Evolutionary conservation across 345 rosid species (phyloP).

Genomic region (Orychophragmus violaceus): DNA sequence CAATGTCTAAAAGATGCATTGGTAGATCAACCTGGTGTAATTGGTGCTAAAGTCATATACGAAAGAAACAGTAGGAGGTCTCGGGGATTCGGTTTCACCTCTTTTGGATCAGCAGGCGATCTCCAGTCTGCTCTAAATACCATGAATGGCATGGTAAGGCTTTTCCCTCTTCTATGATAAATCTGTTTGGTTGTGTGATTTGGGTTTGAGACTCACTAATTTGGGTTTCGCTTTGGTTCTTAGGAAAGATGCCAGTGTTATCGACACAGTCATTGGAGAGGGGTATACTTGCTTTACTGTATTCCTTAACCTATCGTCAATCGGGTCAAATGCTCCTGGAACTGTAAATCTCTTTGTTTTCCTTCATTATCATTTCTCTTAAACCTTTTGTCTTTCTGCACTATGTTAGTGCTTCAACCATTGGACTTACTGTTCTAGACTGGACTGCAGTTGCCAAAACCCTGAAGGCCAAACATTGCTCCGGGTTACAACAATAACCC

Average conservation of each 20-base stretch:
- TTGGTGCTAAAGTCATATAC: no score
- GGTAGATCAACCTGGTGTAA: no score
- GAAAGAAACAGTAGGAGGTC: no score
- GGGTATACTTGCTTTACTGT: conserved; percentile 94
- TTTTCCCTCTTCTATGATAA: no score
- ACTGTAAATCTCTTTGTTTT: conserved; percentile 30
- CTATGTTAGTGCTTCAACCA: neutral
- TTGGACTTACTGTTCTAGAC: conserved; percentile 20
- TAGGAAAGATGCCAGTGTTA: conserved; percentile 83
- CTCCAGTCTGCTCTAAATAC: no score
- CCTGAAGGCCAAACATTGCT: conserved; percentile 63
- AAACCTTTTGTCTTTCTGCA: neutral
- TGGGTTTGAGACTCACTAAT: no score
- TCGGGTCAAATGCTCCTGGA: conserved; percentile 55
- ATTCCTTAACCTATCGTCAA: conserved; percentile 87
- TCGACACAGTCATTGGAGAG: conserved; percentile 86
- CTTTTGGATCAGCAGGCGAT: no score
- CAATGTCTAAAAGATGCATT: no score
- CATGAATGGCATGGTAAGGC: no score
- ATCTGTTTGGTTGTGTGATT: no score
- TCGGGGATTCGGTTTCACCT: no score
- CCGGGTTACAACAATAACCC: conserved; percentile 76
- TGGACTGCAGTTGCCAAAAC: conserved; percentile 66
- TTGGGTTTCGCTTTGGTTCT: no score
- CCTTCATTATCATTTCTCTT: neutral